Base-by-base conservation (phyloP, 495 filamentous ascomycete genomes). In the Talaromyces trachyspermus region DNA sequence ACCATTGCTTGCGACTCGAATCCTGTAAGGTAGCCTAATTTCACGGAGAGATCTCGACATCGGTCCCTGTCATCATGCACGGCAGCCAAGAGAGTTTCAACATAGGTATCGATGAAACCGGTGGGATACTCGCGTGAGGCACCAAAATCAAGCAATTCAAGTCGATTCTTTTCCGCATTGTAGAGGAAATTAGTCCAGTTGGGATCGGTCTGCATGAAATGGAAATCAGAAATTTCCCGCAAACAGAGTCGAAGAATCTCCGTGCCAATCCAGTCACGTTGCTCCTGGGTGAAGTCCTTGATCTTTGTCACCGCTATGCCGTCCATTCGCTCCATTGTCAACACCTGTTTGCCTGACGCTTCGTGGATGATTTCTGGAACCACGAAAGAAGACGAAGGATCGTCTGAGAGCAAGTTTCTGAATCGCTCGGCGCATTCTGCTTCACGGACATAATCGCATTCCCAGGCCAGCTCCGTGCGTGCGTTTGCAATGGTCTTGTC, bases 121-220 rank as follows among this genome's bases (percentile, higher is more conserved):
- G 72, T 65, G 0, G 91, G 89, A 61, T 80, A 98, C 38, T 88
- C 94, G 52, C 92, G 73, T 11, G 85, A 87, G 23, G 92, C 92
- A 50, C 92, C 92, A 59, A 98, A 98, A 63, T 98, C 92, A 40
- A 98, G 81, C 9, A 98, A 81, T 64, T 97, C 90, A 5, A 98
- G 80, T 55, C 80, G 84, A 44, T 81, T 67, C 2, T 78, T 81
- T 6, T 66, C 43, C 0, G 76, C 64, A 60, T 98, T 95, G 72
- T 86, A 97, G 22, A 97, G 71, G 70, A 98, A 98, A 60, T 98
- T 98, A n/a, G 94, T 97, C 92, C 94, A 98, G 72, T 98, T 98
- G 15, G 92, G 92, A 66, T 98, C 92, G 20, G 92, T 97, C 67
- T 98, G 92, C 92, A 98, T 98, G 72, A 92, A 98, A 35, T 72